Evolutionary conservation across 306 rosid genomes (phyloP), one percentile per base, ranked within the genome.

Genomic region (Quercus dentata): DNA sequence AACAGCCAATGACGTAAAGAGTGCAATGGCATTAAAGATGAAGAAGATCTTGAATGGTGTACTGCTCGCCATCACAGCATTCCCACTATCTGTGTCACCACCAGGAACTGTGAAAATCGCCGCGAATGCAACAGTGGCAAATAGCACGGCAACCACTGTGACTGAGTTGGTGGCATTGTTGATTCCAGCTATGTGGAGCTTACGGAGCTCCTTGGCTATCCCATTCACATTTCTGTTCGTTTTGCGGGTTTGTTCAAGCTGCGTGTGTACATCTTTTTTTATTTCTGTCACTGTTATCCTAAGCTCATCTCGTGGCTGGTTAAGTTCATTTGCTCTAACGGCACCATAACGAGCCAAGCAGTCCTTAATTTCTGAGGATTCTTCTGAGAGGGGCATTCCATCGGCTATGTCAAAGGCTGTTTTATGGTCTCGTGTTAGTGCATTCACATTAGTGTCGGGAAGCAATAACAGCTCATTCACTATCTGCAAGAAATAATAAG

Each of bases 41-140:
- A 88, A 90, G 82, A 94, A 94, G 78, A 89, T 79, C 79, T 89
- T 79, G 85, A 94, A 94, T 28, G 97, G 69, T 57, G 62, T 19
- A 14, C 68, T 57, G 79, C 74, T 56, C 11, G 55, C 91, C 86
- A 83, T 67, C 77, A 91, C 88, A 20, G 95, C 95, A 85, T 0
- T 33, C 31, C 99, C 97, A 18, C 6, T 33, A 13, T 75, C 77
- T 35, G 76, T 1, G 46, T 92, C 94, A 23, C 98, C 98, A 0
- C 98, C 97, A 2, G 98, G 97, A 71, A 92, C 92, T 0, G 97
- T 89, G 79, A 94, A 94, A 55, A 92, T 77, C n/a, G 97, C 99
- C 1, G 99, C 88, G 38, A 94, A 92, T 3, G 99, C 97, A 74
- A 91, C 94, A 3, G 97, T 88, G 44, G 97, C 95, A 76, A 92